Conservation (phyloP, 805 yeast genomes). For the Cyberlindnera lachancei region DNA sequence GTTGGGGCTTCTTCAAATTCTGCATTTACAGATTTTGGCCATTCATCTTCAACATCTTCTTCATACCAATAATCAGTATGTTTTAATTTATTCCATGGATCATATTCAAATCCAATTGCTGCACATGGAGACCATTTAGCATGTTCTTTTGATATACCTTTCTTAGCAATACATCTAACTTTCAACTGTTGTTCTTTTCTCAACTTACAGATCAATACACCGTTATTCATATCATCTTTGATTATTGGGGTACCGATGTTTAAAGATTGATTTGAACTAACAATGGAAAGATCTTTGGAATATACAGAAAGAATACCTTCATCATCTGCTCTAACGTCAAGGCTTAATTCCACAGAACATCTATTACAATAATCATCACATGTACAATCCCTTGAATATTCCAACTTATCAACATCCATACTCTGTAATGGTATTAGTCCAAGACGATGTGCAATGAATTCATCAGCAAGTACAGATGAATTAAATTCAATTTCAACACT, state of each 20-base stretch:
- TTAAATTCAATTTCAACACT: slow-evolving; percentile 89
- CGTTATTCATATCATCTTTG: slow-evolving; percentile 66
- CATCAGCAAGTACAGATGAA: slow-evolving; percentile 94
- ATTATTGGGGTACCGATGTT: slow-evolving; percentile 80
- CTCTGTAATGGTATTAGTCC: slow-evolving; percentile 89
- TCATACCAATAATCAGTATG: slow-evolving; percentile 98
- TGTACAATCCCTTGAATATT: slow-evolving; percentile 91
- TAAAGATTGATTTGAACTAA: slow-evolving; percentile 29
- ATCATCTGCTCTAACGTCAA: slow-evolving; percentile 83
- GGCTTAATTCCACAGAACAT: slow-evolving; percentile 81
- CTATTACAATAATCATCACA: slow-evolving; percentile 96
- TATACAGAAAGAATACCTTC: slow-evolving; percentile 87
- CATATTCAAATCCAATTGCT: slow-evolving; percentile 94
- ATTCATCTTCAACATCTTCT: slow-evolving; percentile 77
- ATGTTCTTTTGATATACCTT: slow-evolving; percentile 95
- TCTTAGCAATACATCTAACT: slow-evolving; percentile 89
- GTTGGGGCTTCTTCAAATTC: slow-evolving; percentile 96
- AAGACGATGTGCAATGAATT: slow-evolving; percentile 87
- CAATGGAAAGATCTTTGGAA: slow-evolving; percentile 65
- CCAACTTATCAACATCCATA: slow-evolving; percentile 72
- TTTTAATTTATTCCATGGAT: slow-evolving; percentile 96
- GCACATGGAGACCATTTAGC: slow-evolving; percentile 98
- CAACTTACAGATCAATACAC: slow-evolving; percentile 86
- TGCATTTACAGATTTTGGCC: slow-evolving; percentile 87
- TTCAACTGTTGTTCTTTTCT: slow-evolving; percentile 88